Evolutionary conservation across 306 rosid genomes (phyloP).

Genomic region (Oxytropis ochrocephala): DNA sequence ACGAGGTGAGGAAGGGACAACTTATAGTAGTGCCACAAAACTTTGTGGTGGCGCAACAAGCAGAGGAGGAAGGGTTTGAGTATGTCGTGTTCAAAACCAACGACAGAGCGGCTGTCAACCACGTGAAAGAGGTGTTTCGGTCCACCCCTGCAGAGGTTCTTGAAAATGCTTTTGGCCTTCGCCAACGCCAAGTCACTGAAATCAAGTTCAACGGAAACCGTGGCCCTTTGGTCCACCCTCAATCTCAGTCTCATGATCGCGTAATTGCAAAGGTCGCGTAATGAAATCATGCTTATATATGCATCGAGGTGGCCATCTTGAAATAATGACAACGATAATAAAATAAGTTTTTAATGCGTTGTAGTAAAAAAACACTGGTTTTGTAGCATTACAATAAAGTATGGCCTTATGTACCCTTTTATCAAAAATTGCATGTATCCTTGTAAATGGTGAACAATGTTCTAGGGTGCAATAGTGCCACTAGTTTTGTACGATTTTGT

Average conservation of each 20-base stretch:
- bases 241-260: background rate
- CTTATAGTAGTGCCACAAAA: conserved; percentile 55
- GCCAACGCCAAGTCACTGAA: background rate
- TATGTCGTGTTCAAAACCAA: conserved; percentile 56
- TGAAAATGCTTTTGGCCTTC: conserved; percentile 36
- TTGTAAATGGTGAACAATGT: background rate
- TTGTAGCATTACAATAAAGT: background rate
- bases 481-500: background rate
- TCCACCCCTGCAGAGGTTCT: conserved; percentile 44
- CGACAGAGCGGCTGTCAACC: conserved; percentile 35
- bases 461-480: background rate
- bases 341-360: background rate
- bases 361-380: background rate
- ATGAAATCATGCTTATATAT: background rate
- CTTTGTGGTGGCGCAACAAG: conserved; percentile 39
- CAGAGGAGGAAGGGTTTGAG: conserved; percentile 45
- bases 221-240: conserved; percentile 21
- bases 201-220: conserved; percentile 39
- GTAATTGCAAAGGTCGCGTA: background rate
- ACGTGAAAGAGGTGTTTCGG: conserved; percentile 24
- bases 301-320: background rate
- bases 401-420: background rate
- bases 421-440: background rate
- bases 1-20: conserved; percentile 35
- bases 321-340: background rate